phyloP scores from a whole-genome alignment of 2,329 filamentous ascomycete genomes.

The Fusarium sp. region DNA sequence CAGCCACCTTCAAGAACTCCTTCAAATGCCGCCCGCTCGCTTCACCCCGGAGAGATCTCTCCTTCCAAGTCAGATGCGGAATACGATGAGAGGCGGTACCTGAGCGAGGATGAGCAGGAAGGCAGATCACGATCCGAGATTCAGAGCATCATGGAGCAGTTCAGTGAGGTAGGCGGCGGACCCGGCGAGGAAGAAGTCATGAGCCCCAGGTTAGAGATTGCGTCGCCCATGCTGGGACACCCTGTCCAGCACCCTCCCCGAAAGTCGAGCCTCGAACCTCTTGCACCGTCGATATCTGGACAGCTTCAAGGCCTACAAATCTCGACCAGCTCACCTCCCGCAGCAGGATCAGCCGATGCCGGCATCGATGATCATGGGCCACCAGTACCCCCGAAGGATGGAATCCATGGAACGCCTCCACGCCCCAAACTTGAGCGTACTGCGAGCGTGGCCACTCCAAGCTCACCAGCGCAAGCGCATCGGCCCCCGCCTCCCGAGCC shows the following conservation, averaged over 20 bases:
- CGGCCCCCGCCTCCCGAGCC: conserved; percentile 78
- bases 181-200: conserved; percentile 86
- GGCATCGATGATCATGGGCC: conserved; percentile 61
- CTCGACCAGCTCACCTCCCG: conserved; percentile 54
- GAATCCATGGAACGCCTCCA: conserved; percentile 56
- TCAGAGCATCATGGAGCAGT: conserved; percentile 97
- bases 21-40: conserved; percentile 64
- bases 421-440: conserved; percentile 54
- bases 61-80: conserved; percentile 65
- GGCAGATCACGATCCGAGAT: conserved; percentile 85
- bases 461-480: conserved; percentile 65
- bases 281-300: conserved; percentile 62
- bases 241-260: conserved; percentile 80
- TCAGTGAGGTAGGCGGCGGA: conserved; percentile 79
- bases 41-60: conserved; percentile 58
- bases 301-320: conserved; percentile 60
- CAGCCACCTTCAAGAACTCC: conserved; percentile 70
- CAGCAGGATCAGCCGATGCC: conserved; percentile 52
- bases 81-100: conserved; percentile 67
- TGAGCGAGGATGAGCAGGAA: conserved; percentile 74
- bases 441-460: conserved; percentile 48
- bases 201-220: conserved; percentile 86
- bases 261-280: conserved; percentile 85
- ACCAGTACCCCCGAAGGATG: conserved; percentile 71
- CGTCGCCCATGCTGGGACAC: conserved; percentile 80